A percentile compares a stretch with the other conserved stretches of the same genome.
phyloP scores from a whole-genome alignment of 1,139 yeast genomes.

The Geotrichum candidum region DNA sequence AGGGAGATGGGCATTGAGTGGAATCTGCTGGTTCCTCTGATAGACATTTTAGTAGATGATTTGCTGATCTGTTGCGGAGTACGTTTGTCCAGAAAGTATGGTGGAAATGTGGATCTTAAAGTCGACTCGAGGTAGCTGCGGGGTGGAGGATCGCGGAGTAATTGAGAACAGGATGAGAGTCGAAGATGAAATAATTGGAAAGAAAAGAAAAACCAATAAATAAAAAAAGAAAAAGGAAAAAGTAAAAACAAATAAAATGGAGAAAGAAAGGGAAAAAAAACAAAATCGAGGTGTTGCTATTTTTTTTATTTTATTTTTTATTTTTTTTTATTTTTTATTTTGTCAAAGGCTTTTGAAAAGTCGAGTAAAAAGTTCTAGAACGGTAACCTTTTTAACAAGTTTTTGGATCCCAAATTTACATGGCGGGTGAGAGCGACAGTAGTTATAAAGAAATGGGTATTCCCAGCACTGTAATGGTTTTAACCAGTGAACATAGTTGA shows the following conservation, averaged over 20 bases:
- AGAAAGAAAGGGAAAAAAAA: neutral
- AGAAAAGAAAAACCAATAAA: neutral
- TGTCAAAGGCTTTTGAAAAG: too few species aligned
- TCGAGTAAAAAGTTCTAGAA: too few species aligned
- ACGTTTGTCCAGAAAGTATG: neutral
- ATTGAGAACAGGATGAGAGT: neutral
- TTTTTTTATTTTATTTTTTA: too few species aligned
- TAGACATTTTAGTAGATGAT: constrained; percentile 12
- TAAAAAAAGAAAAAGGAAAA: neutral
- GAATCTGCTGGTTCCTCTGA: constrained; percentile 17
- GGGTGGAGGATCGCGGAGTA: neutral
- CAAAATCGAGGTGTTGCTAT: too few species aligned
- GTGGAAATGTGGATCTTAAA: neutral
- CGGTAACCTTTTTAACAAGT: too few species aligned
- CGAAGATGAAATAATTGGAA: neutral
- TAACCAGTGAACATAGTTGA: too few species aligned
- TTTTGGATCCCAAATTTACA: too few species aligned
- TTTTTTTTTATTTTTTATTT: too few species aligned
- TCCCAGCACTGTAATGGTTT: too few species aligned
- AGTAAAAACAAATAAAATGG: neutral
- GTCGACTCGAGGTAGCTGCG: neutral
- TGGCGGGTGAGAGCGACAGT: too few species aligned
- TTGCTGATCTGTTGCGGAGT: neutral
- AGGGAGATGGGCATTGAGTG: constrained; percentile 19
- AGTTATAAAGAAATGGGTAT: too few species aligned